Evolutionary conservation across 495 filamentous ascomycete species (phyloP), one percentile per base, ranked within the genome.

Genomic region (Aspergillus incahuasiensis): DNA sequence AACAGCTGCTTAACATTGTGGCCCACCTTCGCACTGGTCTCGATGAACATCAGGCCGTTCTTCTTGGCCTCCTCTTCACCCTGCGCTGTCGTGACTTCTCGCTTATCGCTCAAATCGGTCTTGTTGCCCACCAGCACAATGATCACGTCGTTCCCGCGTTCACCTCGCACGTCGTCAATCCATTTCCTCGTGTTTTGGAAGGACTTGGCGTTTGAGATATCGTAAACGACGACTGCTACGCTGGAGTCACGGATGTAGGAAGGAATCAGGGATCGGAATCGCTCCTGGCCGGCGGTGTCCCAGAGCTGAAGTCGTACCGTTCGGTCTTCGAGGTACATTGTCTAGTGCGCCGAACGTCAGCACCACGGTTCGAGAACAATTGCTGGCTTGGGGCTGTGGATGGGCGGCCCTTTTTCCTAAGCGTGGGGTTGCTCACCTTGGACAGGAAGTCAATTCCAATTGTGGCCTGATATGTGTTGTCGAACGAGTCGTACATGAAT

Each of bases 401-500:
- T 16, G 38, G 12, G 20, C 32, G 6, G 19, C 21, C 30, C 11
- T n/a, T 24, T 49, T 30, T 38, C 47, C 8, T 20, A 1, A 24
- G 32, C 9, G 41, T 15, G 22, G 48, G 18, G 28, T 18, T 34
- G 4, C 47, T 32, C 81, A 89, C 90, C 85, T 98, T 98, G 60
- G 92, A 97, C 59, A 98, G 85, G 68, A 98, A 98, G 77, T 98
- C 94, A 75, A 98, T 98, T 69, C 94, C 94, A 66, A 98, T 98
- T 51, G 94, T 98, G 42, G 94, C 94, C 75, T 98, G 94, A 74
- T 98, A 98, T 83, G 92, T 97, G 77, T 95, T 96, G 79, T 98
- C 95, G 82, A 98, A 98, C 32, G 94, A 96, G 75, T 98, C 94
- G 80, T 98, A 98, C 94, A 98, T 98, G 78, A 98, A 98, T 54